Evolutionary conservation across 2,329 filamentous ascomycete species (phyloP), one percentile per base, ranked within the genome.

Genomic region (Venturia effusa): DNA sequence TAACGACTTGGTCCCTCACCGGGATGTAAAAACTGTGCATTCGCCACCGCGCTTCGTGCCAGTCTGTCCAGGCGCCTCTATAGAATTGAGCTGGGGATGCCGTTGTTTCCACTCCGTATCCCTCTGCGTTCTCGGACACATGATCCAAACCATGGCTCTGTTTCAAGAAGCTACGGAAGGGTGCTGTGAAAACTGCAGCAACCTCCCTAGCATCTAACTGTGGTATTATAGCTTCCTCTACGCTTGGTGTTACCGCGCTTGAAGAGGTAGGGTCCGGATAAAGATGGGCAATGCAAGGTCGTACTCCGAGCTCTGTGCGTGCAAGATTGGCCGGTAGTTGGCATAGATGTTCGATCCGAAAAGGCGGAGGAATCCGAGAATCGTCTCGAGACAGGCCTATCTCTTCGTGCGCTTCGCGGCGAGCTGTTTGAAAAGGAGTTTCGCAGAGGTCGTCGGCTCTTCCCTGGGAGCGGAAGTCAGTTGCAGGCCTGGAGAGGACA

Each of bases 11-110:
- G 70, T 87, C 84, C 62, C 83, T 83, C 41, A 92, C 84, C 1
- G 90, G 92, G 32, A 97, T 91, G 77, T 90, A 89, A 76, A 97
- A 97, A 76, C 93, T 92, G 76, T 97, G 93, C 81, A 96, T 87
- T 48, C 82, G 76, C 93, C 92, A 97, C n/a, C 82, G 82, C 61
- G 80, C 79, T 67, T 88, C 84, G 73, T 94, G 86, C 86, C 88
- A 96, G 67, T 85, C 80, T 63, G 86, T 84, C 93, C 93, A 97
- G 37, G 77, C 78, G 11, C 93, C 93, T 65, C 88, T 82, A 78
- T 97, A 97, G 92, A 92, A 97, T 64, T 85, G 81, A 0, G 85
- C 84, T 10, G 77, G 72, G 10, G 70, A 69, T 0, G 73, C 74
- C 7, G 71, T 69, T 34, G 70, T 70, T 54, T 72, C 69, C 19